Evolutionary conservation across 108 stramenopile species (phyloP), one percentile per base, ranked within the genome.

Genomic region (Fragilaria crotonensis): DNA sequence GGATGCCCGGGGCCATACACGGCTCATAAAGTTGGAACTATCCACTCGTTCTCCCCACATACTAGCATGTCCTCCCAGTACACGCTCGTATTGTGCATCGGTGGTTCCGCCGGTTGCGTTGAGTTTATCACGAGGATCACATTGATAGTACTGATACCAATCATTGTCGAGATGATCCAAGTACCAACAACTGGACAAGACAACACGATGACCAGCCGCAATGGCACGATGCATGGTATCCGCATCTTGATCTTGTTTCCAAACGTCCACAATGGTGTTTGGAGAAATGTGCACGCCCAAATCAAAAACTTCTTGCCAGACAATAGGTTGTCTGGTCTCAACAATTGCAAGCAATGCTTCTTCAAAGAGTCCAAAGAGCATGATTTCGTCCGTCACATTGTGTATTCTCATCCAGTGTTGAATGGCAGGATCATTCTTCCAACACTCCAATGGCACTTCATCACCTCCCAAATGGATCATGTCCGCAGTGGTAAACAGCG

Each of bases 21-120:
- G 66, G 18, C 53, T 54, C 4, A 61, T 46, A 33, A 85, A 60
- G 63, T 83, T 76, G 20, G 65, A 66, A 4, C 60, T 33, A 56
- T 84, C 82, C n/a, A 77, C 82, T 30, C 66, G 71, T 57, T 90
- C 88, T 26, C 76, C 78, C 84, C 84, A 85, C 84, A 85, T 79
- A 31, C 52, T 55, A 0, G 80, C 87, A 51, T 84, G 75, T 3
- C 88, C 88, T 5, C 88, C 88, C 14, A 90, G 59, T 46, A 84
- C 59, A 4, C 72, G 64, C 18, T 73, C 49, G 14, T 23, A 28
- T 30, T 61, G 25, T 0, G 55, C 62, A 18, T 63, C 59, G 9
- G 67, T 36, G 18, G 63, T 59, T 3, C 70, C 68, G n/a, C n/a
- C n/a, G 0, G 59, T 72, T 47, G 75, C 69, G 18, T 70, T 63